These are phyloP conservation scores for Acidiella bohemica DNA, from an alignment of 495 filamentous ascomycete genomes.

Conservation along the genomic window DNA sequence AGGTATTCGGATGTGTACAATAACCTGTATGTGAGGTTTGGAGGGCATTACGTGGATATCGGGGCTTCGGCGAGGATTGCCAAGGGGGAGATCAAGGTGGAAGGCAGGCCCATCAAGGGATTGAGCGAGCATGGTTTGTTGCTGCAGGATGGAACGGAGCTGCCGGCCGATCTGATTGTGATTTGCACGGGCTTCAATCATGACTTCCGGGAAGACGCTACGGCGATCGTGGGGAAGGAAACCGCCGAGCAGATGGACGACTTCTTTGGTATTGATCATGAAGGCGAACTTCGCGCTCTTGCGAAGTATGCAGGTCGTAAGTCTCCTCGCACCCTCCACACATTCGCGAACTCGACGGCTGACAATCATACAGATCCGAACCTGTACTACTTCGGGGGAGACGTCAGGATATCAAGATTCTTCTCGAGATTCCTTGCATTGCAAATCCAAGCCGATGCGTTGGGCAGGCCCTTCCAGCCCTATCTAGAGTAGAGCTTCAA, in stretches of 20 bases:
- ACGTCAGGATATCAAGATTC: constrained; percentile 26
- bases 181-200: constrained; percentile 31
- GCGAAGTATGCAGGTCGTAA: constrained; percentile 28
- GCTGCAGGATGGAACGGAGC: constrained; percentile 28
- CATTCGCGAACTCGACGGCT: background rate
- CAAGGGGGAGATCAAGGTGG: constrained; percentile 29
- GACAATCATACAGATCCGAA: constrained; percentile 23
- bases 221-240: constrained; percentile 23
- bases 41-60: constrained; percentile 34
- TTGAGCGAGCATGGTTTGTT: constrained; percentile 26
- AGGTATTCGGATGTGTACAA: constrained; percentile 23
- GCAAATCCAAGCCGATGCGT: constrained; percentile 16
- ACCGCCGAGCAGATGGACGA: constrained; percentile 28
- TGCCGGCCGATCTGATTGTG: constrained; percentile 29
- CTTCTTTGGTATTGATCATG: constrained; percentile 30
- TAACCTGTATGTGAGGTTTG: constrained; percentile 23
- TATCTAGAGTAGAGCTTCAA: constrained; percentile 17
- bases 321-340: constrained; percentile 4
- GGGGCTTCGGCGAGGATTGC: constrained; percentile 27
- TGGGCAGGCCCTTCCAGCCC: constrained; percentile 12
- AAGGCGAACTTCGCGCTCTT: constrained; percentile 31
- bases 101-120: constrained; percentile 22
- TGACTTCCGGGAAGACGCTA: constrained; percentile 21
- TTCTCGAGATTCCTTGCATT: constrained; percentile 30
- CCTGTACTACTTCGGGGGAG: constrained; percentile 32